Base-by-base conservation (phyloP, 2,329 filamentous ascomycete genomes). In the Penicillium janthinellum region DNA sequence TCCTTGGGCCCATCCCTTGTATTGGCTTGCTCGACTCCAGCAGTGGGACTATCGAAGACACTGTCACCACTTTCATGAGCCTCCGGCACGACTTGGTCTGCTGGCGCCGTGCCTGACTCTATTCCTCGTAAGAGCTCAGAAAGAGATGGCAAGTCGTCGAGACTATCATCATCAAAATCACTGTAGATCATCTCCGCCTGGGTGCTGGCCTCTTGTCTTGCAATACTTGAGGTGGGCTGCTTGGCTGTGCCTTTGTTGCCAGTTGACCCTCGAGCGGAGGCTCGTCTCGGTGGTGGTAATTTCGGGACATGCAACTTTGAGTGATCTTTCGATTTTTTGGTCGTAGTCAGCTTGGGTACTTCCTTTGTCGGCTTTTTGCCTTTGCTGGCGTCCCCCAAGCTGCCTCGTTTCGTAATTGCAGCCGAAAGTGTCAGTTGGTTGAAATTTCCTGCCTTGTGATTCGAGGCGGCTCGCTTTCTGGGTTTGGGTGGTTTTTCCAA, bases 401-500 rank as follows among this genome's bases (percentile, higher is more conserved):
- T 28, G 25, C 69, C 60, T 7, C 60, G 64, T 3, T 65, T 67
- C 4, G 45, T 60, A 11, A 73, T 73, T 17, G 65, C 70, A 28
- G 70, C 74, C 5, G 66, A 60, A 2, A 75, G 35, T 4, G 66
- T 72, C 50, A 71, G 60, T 47, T 77, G 72, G 37, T 53, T 73
- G 42, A 67, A 59, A n/a, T 62, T 58, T 59, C 61, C 59, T 64
- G 70, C 56, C 54, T 71, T 71, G 8, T 69, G 61, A 57, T 58
- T 57, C 2, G 38, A 31, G 4, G 52, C 15, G 20, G 57, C 25
- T 37, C 64, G 75, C 49, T 71, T 74, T 39, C 54, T 68, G 15
- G 77, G 60, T 71, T 81, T 80, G 45, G 84, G 79, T 59, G 85
- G 87, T 62, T 87, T 90, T 38, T 90, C 86, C 17, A 90, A 70